phyloP scores from a whole-genome alignment of 2,329 filamentous ascomycete species.

The Pseudogymnoascus sp. region DNA sequence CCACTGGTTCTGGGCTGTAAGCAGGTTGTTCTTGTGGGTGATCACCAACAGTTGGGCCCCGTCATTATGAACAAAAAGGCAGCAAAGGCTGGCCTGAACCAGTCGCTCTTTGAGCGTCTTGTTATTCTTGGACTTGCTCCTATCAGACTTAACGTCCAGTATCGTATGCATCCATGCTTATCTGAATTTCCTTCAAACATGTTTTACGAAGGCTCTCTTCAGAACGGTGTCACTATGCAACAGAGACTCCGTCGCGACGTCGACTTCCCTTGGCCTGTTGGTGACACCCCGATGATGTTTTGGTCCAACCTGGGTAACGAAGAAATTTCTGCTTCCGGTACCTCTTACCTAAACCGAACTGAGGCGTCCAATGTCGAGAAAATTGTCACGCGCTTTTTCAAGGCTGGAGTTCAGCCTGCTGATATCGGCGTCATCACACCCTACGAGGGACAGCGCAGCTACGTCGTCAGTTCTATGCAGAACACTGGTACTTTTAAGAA shows the following conservation, averaged over 20 bases:
- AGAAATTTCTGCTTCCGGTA: conserved; percentile 95
- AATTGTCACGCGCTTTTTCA: conserved; percentile 97
- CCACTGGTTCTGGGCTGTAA: conserved; percentile 95
- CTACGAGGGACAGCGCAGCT: conserved; percentile 96
- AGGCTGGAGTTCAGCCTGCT: conserved; percentile 86
- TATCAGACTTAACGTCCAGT: conserved; percentile 91
- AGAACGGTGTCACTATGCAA: conserved; percentile 89
- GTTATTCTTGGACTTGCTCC: conserved; percentile 85
- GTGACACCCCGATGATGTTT: conserved; percentile 98
- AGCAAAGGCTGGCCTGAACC: conserved; percentile 92
- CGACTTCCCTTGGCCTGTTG: conserved; percentile 95
- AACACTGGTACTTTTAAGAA: conserved; percentile 96
- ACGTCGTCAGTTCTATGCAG: conserved; percentile 99
- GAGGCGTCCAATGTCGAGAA: conserved; percentile 98
- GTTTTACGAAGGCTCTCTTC: conserved; percentile 96
- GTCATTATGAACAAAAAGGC: conserved; percentile 99
- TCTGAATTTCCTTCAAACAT: conserved; percentile 98
- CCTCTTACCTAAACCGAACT: conserved; percentile 94
- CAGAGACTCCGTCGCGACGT: conserved; percentile 85
- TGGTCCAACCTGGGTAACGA: conserved; percentile 98
- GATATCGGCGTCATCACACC: conserved; percentile 98
- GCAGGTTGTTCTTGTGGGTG: conserved; percentile 95
- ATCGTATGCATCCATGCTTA: conserved; percentile 97
- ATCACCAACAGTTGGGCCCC: conserved; percentile 94
- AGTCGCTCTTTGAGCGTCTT: conserved; percentile 95